Evolutionary conservation across 805 yeast species (phyloP).

Genomic region (Kluyveromyces starmeri): DNA sequence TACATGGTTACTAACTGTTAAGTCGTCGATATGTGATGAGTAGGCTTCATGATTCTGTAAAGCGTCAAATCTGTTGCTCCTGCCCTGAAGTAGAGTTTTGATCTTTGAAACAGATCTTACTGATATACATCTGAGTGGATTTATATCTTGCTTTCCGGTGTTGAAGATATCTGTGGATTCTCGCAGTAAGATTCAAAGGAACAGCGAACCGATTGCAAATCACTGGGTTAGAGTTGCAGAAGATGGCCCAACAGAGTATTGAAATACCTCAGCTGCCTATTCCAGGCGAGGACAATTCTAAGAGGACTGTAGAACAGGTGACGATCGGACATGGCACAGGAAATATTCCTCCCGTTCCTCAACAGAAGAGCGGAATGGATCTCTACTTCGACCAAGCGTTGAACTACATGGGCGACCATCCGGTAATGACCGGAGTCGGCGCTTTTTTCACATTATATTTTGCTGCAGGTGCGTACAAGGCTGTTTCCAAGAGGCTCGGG

Average conservation of each 20-base stretch:
- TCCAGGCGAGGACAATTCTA: conserved; percentile 17
- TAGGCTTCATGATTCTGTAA: no score
- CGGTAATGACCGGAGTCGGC: conserved; percentile 64
- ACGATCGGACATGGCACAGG: conserved; percentile 8
- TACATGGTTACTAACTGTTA: no score
- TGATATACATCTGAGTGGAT: no score
- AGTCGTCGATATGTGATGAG: no score
- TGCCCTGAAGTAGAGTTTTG: no score
- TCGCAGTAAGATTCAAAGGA: no score
- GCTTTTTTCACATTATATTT: conserved; percentile 55
- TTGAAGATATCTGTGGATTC: no score
- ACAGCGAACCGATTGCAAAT: no score
- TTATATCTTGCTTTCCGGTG: no score
- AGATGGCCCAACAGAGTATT: conserved; percentile 6
- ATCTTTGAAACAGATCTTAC: no score
- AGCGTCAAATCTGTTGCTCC: no score
- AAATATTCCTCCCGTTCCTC: conserved; percentile 18
- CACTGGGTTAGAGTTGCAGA: no score
- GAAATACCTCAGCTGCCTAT: conserved; percentile 25
- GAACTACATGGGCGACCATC: conserved; percentile 64
- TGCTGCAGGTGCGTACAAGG: conserved; percentile 58
- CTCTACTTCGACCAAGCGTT: conserved; percentile 55
- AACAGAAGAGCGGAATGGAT: conserved; percentile 35
- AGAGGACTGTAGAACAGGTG: conserved; percentile 7
- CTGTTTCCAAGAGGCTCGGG: conserved; percentile 33